Percentiles rank a stretch among this genome's conserved stretches.
phyloP scores from a whole-genome alignment of 2,329 filamentous ascomycete genomes.

The Sphaceloma murrayae region DNA sequence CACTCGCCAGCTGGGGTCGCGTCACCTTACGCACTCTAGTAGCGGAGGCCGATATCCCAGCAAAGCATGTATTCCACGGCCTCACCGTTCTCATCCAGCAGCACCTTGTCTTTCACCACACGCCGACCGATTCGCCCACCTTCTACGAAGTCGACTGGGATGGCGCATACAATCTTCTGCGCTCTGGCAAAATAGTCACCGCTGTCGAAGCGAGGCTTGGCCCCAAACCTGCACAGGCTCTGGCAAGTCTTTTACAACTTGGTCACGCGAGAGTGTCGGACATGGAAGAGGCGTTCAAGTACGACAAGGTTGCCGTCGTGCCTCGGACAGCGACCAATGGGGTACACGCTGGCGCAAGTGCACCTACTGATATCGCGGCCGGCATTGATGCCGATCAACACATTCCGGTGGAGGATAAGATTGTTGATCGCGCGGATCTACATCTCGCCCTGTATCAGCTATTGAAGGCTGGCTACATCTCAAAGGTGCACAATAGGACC shows the following conservation, averaged over 20 bases:
- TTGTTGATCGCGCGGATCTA: constrained; percentile 33
- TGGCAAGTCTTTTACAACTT: constrained; percentile 64
- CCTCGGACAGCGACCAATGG: constrained; percentile 22
- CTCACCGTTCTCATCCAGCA: constrained; percentile 81
- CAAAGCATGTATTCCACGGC: constrained; percentile 69
- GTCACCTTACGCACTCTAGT: constrained; percentile 60
- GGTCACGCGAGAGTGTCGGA: constrained; percentile 68
- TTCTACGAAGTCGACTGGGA: constrained; percentile 77
- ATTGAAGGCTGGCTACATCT: constrained; percentile 57
- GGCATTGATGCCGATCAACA: constrained; percentile 22
- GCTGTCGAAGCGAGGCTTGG: constrained; percentile 67
- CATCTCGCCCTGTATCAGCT: constrained; percentile 38
- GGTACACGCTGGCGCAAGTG: constrained; percentile 19
- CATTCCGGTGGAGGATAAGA: constrained; percentile 22
- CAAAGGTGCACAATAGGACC: constrained; percentile 46
- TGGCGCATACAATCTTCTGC: constrained; percentile 71
- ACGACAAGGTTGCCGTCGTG: constrained; percentile 23
- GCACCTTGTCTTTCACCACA: constrained; percentile 48
- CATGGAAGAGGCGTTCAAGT: constrained; percentile 54
- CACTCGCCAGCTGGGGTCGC: constrained; percentile 69
- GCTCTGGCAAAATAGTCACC: constrained; percentile 71
- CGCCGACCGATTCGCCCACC: constrained; percentile 42
- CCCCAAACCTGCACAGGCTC: constrained; percentile 59
- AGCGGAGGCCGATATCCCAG: constrained; percentile 61
- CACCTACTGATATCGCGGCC: constrained; percentile 16